phyloP scores from a whole-genome alignment of 176 grass and related monocot genomes.

The Hyparrhenia diplandra region DNA sequence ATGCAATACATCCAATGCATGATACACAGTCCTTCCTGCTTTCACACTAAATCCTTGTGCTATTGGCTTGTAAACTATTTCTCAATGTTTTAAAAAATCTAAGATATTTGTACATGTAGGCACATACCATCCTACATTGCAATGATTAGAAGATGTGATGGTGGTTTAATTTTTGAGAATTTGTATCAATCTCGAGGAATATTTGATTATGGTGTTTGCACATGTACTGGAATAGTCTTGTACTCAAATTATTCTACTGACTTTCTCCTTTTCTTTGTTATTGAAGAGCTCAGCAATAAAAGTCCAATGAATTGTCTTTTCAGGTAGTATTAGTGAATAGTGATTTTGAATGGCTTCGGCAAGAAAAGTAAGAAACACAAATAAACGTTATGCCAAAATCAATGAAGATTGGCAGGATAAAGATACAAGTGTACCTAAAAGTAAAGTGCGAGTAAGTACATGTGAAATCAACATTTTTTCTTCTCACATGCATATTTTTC shows the following conservation, averaged over 20 bases:
- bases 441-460: conserved; percentile 52
- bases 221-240: background rate
- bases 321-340: conserved; percentile 3
- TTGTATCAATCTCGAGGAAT: background rate
- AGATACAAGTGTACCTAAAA: conserved; percentile 62
- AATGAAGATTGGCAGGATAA: conserved; percentile 81
- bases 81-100: background rate
- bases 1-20: background rate
- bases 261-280: background rate
- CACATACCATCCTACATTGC: background rate
- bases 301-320: conserved; percentile 20
- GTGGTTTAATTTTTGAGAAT: background rate
- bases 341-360: conserved; percentile 66
- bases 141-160: background rate
- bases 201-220: background rate
- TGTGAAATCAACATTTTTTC: conserved; percentile 1
- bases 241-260: background rate
- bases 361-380: conserved; percentile 78
- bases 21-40: background rate
- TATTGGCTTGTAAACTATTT: background rate
- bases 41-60: background rate
- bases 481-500: background rate
- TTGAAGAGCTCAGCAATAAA: conserved; percentile 8
- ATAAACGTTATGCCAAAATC: conserved; percentile 76
- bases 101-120: background rate